Evolutionary conservation across 2,329 filamentous ascomycete species (phyloP), one percentile per base, ranked within the genome.

Genomic region (Juglanconis sp.): DNA sequence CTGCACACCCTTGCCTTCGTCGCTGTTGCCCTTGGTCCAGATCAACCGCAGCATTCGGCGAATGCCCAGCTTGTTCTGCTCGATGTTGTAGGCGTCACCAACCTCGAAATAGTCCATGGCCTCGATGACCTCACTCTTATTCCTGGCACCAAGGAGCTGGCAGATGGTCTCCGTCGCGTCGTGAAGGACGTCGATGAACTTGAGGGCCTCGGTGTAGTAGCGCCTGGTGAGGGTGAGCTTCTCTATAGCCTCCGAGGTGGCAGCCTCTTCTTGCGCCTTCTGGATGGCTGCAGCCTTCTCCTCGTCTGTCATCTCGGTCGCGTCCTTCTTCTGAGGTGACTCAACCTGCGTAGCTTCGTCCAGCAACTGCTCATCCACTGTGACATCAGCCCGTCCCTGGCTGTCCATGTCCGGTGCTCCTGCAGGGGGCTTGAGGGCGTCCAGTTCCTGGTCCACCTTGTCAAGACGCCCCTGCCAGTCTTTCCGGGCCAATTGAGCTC

Each of bases 11-110:
- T 98, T 99, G 68, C 96, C 95, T 80, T 99, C 96, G 69, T 99
- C 95, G 68, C 92, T 98, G 76, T 98, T 99, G 67, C 95, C 94
- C 77, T 99, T 99, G 65, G 95, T 99, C 95, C 95, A 99, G 73
- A 99, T 99, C 24, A 99, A 81, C 56, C 94, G 88, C 64, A 99
- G 82, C 95, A 99, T 99, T 60, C 92, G 89, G 61, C 94, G 86
- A 69, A 99, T 98, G 60, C 96, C 95, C 44, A 89, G 78, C 73
- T 96, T 93, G 70, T 96, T 92, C 66, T 95, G 91, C 73, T 97
- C 91, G 61, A 99, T 89, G 73, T 96, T 95, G 81, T 98, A 98
- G 5, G 93, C 94, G 72, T 99, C 93, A 49, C 95, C 89, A 49
- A 96, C 87, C 67, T 96, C 92, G 67, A 99, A 96, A 76, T 96